Evolutionary conservation across 805 yeast genomes (phyloP).

Genomic region (Suhomyces pyralidae): DNA sequence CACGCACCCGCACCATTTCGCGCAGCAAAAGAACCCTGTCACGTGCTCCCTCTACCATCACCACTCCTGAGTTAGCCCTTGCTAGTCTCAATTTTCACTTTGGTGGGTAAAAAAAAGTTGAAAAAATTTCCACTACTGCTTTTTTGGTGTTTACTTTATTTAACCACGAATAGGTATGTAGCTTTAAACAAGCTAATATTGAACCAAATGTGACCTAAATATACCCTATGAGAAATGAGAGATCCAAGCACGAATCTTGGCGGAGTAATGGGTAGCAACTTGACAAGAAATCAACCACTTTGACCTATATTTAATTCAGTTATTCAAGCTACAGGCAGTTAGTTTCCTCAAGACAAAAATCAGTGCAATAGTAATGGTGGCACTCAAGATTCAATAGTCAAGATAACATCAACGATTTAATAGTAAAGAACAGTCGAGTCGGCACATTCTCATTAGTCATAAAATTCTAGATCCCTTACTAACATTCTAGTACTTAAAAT

Average conservation of each 20-base stretch:
- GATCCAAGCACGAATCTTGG: not conserved
- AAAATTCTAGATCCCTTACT: constrained; percentile 16
- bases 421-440: not conserved
- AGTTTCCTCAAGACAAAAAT: not conserved
- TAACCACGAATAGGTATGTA: constrained; percentile 18
- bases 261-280: not conserved
- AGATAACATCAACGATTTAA: not conserved
- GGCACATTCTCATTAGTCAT: not conserved
- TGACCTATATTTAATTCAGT: not conserved
- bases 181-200: not conserved
- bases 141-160: constrained; percentile 4
- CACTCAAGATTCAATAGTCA: too few relatives aligned
- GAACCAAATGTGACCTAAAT: not conserved
- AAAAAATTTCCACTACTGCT: constrained; percentile 9
- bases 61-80: not conserved
- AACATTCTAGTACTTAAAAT: constrained; percentile 48
- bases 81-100: constrained; percentile 5
- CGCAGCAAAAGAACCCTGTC: not conserved
- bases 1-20: not conserved
- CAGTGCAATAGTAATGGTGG: not conserved
- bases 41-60: constrained; percentile 1
- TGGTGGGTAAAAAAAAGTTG: constrained; percentile 8
- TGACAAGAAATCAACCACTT: not conserved
- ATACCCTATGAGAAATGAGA: not conserved
- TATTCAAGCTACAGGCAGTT: not conserved